Conservation (phyloP, 306 rosid genomes). For the Mimosa bimucronata region DNA sequence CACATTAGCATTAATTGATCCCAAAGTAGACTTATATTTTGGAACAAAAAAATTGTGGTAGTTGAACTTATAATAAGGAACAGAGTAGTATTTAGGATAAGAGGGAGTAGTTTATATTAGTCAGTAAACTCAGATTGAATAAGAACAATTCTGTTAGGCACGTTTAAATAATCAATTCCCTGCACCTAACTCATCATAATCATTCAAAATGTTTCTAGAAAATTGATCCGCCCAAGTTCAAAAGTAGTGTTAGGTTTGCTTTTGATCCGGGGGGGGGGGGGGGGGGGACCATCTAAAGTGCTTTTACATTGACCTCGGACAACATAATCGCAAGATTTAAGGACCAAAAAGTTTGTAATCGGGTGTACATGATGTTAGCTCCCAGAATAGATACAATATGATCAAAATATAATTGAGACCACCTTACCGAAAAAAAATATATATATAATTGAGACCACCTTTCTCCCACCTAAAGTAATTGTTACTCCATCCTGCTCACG, state of each 20-base stretch:
- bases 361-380: not conserved
- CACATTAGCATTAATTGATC: too few relatives aligned
- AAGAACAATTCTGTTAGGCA: not conserved
- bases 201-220: not conserved
- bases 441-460: not conserved
- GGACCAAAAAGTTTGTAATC: not conserved
- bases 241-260: not conserved
- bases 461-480: not conserved
- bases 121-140: not conserved
- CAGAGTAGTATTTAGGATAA: too few relatives aligned
- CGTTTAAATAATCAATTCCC: not conserved
- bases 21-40: too few relatives aligned
- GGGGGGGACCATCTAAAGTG: not conserved
- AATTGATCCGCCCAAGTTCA: not conserved
- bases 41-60: too few relatives aligned
- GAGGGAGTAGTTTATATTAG: not conserved
- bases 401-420: not conserved
- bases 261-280: too few relatives aligned
- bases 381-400: not conserved
- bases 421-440: too few relatives aligned
- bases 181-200: not conserved
- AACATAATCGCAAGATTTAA: not conserved
- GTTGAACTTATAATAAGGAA: too few relatives aligned
- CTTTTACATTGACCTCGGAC: not conserved
- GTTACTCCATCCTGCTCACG: too few relatives aligned